Conservation (phyloP, 345 rosid species). For the Hypericum androsaemum region DNA sequence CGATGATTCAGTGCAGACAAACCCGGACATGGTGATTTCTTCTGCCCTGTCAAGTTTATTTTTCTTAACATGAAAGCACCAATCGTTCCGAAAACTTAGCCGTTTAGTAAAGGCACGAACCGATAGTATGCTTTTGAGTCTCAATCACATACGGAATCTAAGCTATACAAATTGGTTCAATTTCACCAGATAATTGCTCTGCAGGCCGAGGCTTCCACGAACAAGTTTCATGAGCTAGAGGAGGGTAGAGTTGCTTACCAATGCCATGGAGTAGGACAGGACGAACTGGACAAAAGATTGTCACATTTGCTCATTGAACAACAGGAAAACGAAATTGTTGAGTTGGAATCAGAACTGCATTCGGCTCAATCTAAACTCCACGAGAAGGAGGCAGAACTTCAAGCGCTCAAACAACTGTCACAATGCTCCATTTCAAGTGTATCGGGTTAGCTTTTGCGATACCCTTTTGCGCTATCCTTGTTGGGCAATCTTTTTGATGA, state of each 20-base stretch:
- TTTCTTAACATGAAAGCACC: no score
- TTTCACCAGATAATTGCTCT: slow-evolving; percentile 12
- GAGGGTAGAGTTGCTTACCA: slow-evolving; percentile 30
- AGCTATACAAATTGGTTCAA: neutral
- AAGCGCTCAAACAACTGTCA: slow-evolving; percentile 60
- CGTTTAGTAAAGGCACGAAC: no score
- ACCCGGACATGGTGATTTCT: slow-evolving; percentile 38
- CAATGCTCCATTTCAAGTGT: slow-evolving; percentile 43
- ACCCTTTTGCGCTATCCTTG: no score
- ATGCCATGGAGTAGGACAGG: slow-evolving; percentile 50
- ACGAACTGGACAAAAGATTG: slow-evolving; percentile 62
- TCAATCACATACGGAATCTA: no score
- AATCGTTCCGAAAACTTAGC: no score
- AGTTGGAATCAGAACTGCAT: slow-evolving; percentile 59
- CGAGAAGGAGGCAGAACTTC: slow-evolving; percentile 79
- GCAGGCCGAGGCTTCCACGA: slow-evolving; percentile 22
- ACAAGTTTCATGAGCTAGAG: slow-evolving; percentile 23
- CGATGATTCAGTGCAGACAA: slow-evolving; percentile 10
- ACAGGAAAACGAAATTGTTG: slow-evolving; percentile 69
- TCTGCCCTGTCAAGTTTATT: slow-evolving; percentile 15
- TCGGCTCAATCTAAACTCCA: slow-evolving; percentile 56
- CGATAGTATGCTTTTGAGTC: no score
- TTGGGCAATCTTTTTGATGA: no score
- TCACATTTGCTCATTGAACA: slow-evolving; percentile 60
- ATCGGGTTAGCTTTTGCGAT: slow-evolving; percentile 43